These are phyloP conservation scores for Talaromyces sp. DNA, from an alignment of 2,329 filamentous ascomycete species.

Conservation along the genomic window DNA sequence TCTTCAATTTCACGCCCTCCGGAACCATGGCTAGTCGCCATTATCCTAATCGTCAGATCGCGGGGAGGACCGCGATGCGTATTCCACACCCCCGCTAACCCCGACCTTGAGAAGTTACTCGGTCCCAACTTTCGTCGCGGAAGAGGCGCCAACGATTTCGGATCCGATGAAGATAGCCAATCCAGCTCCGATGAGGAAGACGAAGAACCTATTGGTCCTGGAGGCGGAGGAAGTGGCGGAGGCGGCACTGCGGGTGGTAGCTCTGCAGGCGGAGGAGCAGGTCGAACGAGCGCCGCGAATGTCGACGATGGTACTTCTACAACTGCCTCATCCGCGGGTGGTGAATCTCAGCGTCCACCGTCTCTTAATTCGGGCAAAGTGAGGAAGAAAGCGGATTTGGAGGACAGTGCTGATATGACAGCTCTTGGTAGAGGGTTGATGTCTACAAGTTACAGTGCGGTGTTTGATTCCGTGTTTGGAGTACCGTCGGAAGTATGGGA, in stretches of 20 bases:
- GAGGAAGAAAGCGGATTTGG: constrained; percentile 31
- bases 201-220: constrained; percentile 27
- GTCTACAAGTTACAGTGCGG: constrained; percentile 25
- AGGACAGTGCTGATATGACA: constrained; percentile 29
- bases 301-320: constrained; percentile 28
- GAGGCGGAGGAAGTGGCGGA: background rate
- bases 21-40: constrained; percentile 60
- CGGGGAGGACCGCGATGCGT: constrained; percentile 77
- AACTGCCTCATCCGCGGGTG: constrained; percentile 27
- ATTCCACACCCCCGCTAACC: constrained; percentile 76
- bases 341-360: constrained; percentile 31
- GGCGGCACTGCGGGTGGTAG: background rate
- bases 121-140: constrained; percentile 34
- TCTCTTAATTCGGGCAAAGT: constrained; percentile 34
- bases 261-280: constrained; percentile 23
- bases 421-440: constrained; percentile 29
- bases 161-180: constrained; percentile 37
- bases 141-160: constrained; percentile 38
- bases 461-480: constrained; percentile 64
- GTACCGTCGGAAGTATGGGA: constrained; percentile 74
- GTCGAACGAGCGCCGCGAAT: constrained; percentile 33
- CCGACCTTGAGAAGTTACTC: constrained; percentile 40
- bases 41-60: constrained; percentile 71
- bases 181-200: constrained; percentile 42
- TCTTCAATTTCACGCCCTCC: constrained; percentile 47